Base-by-base conservation (phyloP, 164 flowering plant genomes). In the Berberis thunbergii region DNA sequence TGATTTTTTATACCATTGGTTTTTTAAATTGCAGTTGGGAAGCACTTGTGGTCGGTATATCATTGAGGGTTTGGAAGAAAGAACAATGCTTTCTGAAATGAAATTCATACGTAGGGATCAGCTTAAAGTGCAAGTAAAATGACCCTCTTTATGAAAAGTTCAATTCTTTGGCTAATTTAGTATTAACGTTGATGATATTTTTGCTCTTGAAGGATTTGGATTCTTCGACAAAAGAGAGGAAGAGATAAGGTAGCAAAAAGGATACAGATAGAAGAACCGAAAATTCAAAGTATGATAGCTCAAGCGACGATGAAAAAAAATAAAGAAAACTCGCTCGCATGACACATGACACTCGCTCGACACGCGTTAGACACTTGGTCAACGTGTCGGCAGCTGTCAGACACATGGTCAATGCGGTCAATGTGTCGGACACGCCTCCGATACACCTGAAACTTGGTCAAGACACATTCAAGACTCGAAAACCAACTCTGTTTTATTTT, bases 21-120 rank as follows among this genome's bases (percentile, higher is more conserved):
- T 26, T 26, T 26, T 26, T 0, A 26, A 26, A 26, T 26, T 26
- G 26, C 26, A 26, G 26, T 26, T 26, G 26, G 26, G 26, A 26
- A 26, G 26, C 26, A 26, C 26, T 26, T 26, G 26, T 26, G 26
- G 26, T 26, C 26, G 26, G 26, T 26, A 26, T 26, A 26, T 0
- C 26, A 26, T 26, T 26, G 26, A 26, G 26, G 26, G 26, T 26
- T 26, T 26, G 26, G 26, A 26, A 26, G 26, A 26, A 26, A 26
- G 26, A 26, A 7, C 52, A 71, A 86, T 91, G 95, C 82, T 91
- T 57, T 74, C 86, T 10, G 95, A 93, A 40, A 69, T 91, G 71
- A 91, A 91, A 72, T 77, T 86, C 70, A 81, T 88, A 56, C 78
- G 93, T 0, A 86, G 87, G 6, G 88, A 84, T 65, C 73, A 81